Base-by-base conservation (phyloP, 768 basidiomycete species). In the Cystofilobasidium capitatum region DNA sequence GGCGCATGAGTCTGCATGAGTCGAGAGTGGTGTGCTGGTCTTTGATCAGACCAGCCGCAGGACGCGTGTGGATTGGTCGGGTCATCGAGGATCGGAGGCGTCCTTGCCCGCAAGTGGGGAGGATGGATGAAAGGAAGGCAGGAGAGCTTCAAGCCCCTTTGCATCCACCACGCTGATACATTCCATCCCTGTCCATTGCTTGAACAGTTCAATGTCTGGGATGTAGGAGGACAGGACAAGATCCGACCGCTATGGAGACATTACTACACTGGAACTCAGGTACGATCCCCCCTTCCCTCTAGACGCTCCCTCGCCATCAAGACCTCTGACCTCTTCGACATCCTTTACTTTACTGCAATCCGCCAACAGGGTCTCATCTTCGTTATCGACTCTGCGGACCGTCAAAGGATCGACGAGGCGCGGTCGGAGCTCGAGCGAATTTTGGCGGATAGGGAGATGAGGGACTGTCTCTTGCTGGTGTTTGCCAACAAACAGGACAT, bases 401-500 rank as follows among this genome's bases (percentile, higher is more conserved):
- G 89, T 69, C 91, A 94, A 74, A 85, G 94, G 69, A 88, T 98
- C 74, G 92, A 97, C 76, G 94, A 98, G 79, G 94, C 94, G 42
- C 88, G 91, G 75, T 87, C 88, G 75, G 94, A 98, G 79, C 80
- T 98, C 35, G 93, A 97, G 75, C 85, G 92, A 69, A 97, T 98
- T 80, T 81, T 98, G 78, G 88, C 88, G 72, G 94, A 98, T 77
- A 82, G 94, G 70, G 94, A 98, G 79, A 97, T 98, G 94, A 91
- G 89, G 79, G 93, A 97, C 71, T 97, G 93, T 76, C 77, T 98
- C 64, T 76, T 98, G 75, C 86, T 98, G 69, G 93, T 98, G n/a
- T 98, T 98, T 78, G 93, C 94, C 39, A 98, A 98, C 81, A 98
- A 98, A 81, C 94, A 98, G 79, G 94, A 98, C 83, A 79, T 98